Percentiles rank a stretch among this genome's conserved stretches.
phyloP scores from a whole-genome alignment of 169 alveolate species.

The Plasmodium gonderi region DNA sequence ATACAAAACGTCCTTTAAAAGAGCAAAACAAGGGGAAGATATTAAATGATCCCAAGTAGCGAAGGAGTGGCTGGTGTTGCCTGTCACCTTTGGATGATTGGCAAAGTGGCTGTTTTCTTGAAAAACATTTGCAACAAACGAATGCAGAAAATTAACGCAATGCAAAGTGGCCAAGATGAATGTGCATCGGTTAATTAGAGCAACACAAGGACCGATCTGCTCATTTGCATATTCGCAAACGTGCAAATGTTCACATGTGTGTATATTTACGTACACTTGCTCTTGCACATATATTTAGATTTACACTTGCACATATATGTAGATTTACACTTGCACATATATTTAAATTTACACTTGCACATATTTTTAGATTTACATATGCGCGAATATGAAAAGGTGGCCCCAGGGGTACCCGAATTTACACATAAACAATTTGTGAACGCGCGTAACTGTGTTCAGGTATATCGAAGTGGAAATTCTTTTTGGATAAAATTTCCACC shows the following conservation, averaged over 20 bases:
- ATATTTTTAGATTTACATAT: background rate
- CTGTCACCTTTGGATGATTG: background rate
- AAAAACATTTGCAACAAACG: background rate
- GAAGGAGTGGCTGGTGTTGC: too few species aligned
- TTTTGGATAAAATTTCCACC: slow-evolving; percentile 8
- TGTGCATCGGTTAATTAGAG: background rate
- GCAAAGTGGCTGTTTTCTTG: background rate
- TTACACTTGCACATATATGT: background rate
- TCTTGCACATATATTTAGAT: background rate
- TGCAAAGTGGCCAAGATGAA: too few species aligned
- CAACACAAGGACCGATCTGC: background rate
- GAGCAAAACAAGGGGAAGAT: too few species aligned
- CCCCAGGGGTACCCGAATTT: background rate
- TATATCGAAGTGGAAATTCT: background rate
- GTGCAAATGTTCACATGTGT: background rate
- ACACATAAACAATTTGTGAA: slow-evolving; percentile 9
- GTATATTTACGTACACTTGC: background rate
- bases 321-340: background rate
- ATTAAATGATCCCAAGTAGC: too few species aligned
- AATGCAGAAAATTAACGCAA: background rate
- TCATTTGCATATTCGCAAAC: too few species aligned
- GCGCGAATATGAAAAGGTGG: background rate
- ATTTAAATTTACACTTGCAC: background rate
- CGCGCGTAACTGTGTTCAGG: background rate
- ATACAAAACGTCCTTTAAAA: too few species aligned